Conservation (phyloP, 2,329 filamentous ascomycete species). For the Fusarium euwallaceae region DNA sequence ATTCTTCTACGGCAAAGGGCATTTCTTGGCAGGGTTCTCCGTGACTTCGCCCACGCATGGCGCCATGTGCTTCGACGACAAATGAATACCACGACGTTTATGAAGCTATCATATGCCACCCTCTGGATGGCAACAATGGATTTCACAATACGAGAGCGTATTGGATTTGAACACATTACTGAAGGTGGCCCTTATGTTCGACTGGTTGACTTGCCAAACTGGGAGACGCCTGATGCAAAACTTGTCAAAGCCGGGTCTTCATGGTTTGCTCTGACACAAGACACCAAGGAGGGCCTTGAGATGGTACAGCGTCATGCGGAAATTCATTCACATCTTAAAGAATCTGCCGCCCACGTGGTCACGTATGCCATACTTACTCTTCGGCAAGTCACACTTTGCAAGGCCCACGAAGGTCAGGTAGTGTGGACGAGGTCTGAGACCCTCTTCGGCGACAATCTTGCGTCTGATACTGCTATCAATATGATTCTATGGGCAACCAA, state of each 20-base stretch:
- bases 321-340: rapidly evolving
- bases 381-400: slow-evolving; percentile 28
- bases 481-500: slow-evolving; percentile 37
- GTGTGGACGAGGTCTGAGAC: slow-evolving; percentile 14
- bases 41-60: slow-evolving; percentile 37
- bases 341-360: neutral
- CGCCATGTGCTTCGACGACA: slow-evolving; percentile 37
- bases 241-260: slow-evolving; percentile 26
- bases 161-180: slow-evolving; percentile 19
- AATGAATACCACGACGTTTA: slow-evolving; percentile 32
- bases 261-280: slow-evolving; percentile 33
- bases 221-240: slow-evolving; percentile 20
- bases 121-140: slow-evolving; percentile 21
- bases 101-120: slow-evolving; percentile 32
- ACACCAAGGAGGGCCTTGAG: slow-evolving; percentile 23
- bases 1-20: neutral
- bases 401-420: neutral
- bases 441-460: slow-evolving; percentile 16
- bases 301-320: slow-evolving; percentile 30
- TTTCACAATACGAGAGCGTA: slow-evolving; percentile 2
- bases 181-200: slow-evolving; percentile 17
- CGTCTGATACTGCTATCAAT: slow-evolving; percentile 29
- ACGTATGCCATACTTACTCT: slow-evolving; percentile 33
- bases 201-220: slow-evolving; percentile 29
- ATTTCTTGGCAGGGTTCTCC: slow-evolving; percentile 28